These are phyloP conservation scores for Epichloe amarillans DNA, from an alignment of 2,329 filamentous ascomycete species.

Conservation along the genomic window DNA sequence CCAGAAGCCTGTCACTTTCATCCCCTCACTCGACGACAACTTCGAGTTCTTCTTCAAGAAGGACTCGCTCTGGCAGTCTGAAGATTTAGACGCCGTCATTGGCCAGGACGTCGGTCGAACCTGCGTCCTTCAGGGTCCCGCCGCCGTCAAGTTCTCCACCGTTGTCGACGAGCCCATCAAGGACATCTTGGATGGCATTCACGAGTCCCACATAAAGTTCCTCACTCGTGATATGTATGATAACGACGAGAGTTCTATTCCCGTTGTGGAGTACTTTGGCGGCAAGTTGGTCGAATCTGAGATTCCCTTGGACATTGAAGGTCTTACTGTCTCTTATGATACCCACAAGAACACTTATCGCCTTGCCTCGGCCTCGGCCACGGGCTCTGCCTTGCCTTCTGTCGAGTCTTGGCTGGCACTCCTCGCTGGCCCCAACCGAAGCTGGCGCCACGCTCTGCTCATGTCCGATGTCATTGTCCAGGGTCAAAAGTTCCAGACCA, in stretches of 20 bases:
- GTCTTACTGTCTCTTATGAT: constrained; percentile 72
- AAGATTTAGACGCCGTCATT: constrained; percentile 91
- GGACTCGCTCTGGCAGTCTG: constrained; percentile 97
- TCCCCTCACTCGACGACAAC: constrained; percentile 87
- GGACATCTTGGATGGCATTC: constrained; percentile 84
- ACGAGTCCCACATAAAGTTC: constrained; percentile 71
- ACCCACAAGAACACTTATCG: constrained; percentile 70
- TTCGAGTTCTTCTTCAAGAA: constrained; percentile 99
- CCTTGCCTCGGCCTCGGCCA: constrained; percentile 59
- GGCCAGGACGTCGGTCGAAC: constrained; percentile 92
- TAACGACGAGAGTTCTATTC: constrained; percentile 60
- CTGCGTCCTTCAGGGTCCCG: constrained; percentile 91
- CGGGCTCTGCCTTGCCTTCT: constrained; percentile 62
- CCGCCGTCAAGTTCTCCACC: constrained; percentile 81
- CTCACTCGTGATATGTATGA: constrained; percentile 71
- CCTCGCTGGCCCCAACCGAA: constrained; percentile 72
- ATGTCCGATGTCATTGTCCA: constrained; percentile 89
- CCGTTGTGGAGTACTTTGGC: constrained; percentile 87
- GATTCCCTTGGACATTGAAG: constrained; percentile 67
- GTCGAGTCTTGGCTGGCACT: constrained; percentile 77
- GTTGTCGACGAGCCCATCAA: constrained; percentile 87
- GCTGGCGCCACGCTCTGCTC: constrained; percentile 91
- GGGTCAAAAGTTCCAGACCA: constrained; percentile 92
- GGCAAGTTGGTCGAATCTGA: constrained; percentile 66
- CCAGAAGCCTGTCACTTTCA: constrained; percentile 95